Evolutionary conservation across 2,329 filamentous ascomycete species (phyloP), one percentile per base, ranked within the genome.

Genomic region (Fusarium multiceps): DNA sequence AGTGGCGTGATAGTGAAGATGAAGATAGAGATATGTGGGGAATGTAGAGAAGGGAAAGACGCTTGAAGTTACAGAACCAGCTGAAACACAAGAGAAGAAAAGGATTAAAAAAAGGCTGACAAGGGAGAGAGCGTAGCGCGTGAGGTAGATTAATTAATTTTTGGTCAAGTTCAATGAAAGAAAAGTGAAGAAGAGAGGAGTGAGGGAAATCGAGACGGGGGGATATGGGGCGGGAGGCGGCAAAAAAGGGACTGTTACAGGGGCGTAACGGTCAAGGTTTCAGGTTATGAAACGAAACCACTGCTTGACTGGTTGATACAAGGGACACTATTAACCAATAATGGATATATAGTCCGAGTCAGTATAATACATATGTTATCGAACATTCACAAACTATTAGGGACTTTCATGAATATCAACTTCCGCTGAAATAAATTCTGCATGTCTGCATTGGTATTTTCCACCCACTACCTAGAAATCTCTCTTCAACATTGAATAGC

Each of bases 261-360:
- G 72, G 72, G 70, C 60, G 64, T 42, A 40, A 67, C 72, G 63
- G 69, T 66, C 51, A 48, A 61, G 55, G 75, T 77, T 77, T 77
- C 75, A 77, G 75, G 74, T 55, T 51, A 25, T 56, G 51, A 64
- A 65, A 69, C 67, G 49, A 62, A 63, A 56, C 59, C 6, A 48
- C 42, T 18, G 25, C 46, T 47, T 70, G 49, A 73, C 53, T 73
- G 71, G 71, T 70, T 59, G 25, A 32, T 27, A n/a, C n/a, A 25
- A n/a, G n/a, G 43, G 58, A 42, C 25, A 42, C 34, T 28, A 47
- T 37, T 42, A 23, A 48, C 59, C 14, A 48, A 63, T 30, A 37
- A 37, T 7, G 59, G 60, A 56, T 23, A 63, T 27, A 57, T 43
- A 45, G 20, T 63, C 49, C 34, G 59, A 25, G 13, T 18, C 25